Evolutionary conservation across 2,329 filamentous ascomycete species (phyloP).

Genomic region (Exophiala xenobiotica): DNA sequence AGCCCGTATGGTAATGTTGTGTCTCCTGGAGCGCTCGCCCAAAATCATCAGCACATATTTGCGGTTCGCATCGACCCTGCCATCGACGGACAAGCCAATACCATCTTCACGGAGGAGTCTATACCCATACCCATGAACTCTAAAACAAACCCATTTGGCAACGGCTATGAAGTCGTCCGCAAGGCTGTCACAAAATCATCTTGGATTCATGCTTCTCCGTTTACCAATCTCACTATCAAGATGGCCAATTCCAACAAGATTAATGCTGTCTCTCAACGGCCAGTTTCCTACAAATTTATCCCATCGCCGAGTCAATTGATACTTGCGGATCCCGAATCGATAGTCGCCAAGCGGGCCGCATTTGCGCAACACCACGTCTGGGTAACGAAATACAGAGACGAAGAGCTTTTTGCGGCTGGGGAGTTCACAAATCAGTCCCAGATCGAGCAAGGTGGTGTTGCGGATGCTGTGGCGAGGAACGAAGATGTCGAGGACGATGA

Average conservation of each 20-base stretch:
- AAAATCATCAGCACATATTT: constrained; percentile 71
- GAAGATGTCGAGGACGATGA: constrained; percentile 47
- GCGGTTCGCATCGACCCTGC: constrained; percentile 64
- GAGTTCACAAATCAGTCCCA: constrained; percentile 49
- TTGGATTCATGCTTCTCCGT: constrained; percentile 55
- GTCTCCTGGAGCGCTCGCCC: constrained; percentile 62
- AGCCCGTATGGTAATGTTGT: constrained; percentile 62
- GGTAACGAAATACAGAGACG: constrained; percentile 51
- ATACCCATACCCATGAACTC: constrained; percentile 51
- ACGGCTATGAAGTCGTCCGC: constrained; percentile 59
- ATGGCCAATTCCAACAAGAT: constrained; percentile 47
- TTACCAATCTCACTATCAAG: constrained; percentile 47
- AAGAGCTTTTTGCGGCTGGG: constrained; percentile 51
- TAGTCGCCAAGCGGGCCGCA: constrained; percentile 46
- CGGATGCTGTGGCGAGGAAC: constrained; percentile 43
- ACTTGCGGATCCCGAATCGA: constrained; percentile 45
- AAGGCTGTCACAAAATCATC: constrained; percentile 47
- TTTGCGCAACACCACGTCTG: constrained; percentile 53
- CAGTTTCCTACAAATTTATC: constrained; percentile 49
- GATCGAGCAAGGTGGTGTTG: constrained; percentile 44
- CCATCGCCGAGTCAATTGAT: constrained; percentile 49
- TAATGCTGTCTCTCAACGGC: constrained; percentile 45
- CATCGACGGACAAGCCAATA: constrained; percentile 57
- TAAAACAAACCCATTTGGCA: constrained; percentile 60
- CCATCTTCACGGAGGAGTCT: constrained; percentile 55